Evolutionary conservation across 108 stramenopile species (phyloP).

Genomic region (Craspedostauros australis): DNA sequence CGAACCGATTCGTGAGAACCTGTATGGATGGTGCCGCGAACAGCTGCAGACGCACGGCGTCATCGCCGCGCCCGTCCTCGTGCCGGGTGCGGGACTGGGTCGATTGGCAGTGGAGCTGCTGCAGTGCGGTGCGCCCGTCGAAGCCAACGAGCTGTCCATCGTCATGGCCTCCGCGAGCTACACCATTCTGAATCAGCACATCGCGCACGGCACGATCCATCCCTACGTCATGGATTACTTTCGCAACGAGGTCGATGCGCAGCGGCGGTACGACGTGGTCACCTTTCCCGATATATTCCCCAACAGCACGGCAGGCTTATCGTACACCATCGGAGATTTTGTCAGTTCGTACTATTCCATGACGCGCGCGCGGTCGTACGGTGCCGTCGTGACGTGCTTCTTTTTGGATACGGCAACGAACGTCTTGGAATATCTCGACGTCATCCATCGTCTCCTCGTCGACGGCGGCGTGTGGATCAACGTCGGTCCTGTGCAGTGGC

Average conservation of each 20-base stretch:
- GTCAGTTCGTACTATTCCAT: slow-evolving; percentile 30
- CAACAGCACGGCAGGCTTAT: not conserved
- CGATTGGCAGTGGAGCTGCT: slow-evolving; percentile 68
- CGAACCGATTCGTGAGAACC: slow-evolving; percentile 21
- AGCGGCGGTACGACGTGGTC: slow-evolving; percentile 45
- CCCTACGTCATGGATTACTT: slow-evolving; percentile 62
- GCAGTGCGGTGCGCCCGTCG: slow-evolving; percentile 39
- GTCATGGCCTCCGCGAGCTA: slow-evolving; percentile 68
- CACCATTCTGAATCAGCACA: slow-evolving; percentile 32
- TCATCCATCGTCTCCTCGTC: slow-evolving; percentile 36
- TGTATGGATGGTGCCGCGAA: slow-evolving; percentile 62
- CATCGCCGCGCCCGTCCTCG: slow-evolving; percentile 30
- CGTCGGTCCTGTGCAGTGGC: slow-evolving; percentile 84
- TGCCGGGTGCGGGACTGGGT: slow-evolving; percentile 79
- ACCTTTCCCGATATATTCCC: slow-evolving; percentile 36
- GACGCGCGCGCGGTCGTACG: slow-evolving; percentile 20
- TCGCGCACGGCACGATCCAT: slow-evolving; percentile 23
- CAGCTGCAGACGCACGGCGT: slow-evolving; percentile 20
- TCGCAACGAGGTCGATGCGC: slow-evolving; percentile 69
- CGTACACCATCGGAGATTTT: slow-evolving; percentile 80
- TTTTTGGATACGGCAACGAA: slow-evolving; percentile 85
- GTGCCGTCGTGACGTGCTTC: slow-evolving; percentile 66
- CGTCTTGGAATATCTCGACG: slow-evolving; percentile 61
- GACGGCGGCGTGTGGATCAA: slow-evolving; percentile 72
- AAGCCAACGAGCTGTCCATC: slow-evolving; percentile 73